phyloP scores from a whole-genome alignment of 2,329 filamentous ascomycete species.

The Aspergillus amoenus region DNA sequence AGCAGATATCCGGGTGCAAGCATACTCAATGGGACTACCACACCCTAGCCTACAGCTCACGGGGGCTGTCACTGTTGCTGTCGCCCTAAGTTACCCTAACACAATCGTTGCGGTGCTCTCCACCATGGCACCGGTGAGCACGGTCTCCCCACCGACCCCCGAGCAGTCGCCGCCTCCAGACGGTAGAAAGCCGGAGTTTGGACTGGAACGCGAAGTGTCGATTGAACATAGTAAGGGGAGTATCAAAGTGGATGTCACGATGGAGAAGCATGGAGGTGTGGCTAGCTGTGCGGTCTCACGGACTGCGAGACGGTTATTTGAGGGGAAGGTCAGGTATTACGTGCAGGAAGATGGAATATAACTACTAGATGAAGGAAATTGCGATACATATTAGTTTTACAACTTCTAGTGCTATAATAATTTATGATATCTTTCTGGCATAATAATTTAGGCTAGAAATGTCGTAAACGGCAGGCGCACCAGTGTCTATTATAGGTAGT shows the following conservation, averaged over 20 bases:
- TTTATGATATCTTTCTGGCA: too few relatives aligned
- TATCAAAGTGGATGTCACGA: background rate
- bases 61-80: conserved; percentile 27
- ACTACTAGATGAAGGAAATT: background rate
- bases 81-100: conserved; percentile 20
- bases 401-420: too few relatives aligned
- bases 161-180: background rate
- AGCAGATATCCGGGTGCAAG: conserved; percentile 24
- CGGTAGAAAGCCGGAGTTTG: background rate
- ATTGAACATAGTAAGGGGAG: background rate
- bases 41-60: conserved; percentile 30
- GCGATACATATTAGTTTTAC: too few relatives aligned
- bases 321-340: background rate
- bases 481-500: too few relatives aligned
- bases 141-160: background rate
- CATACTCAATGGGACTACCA: conserved; percentile 26
- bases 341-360: background rate
- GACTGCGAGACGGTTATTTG: background rate
- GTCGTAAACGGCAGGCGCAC: too few relatives aligned
- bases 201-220: background rate
- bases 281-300: background rate
- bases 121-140: background rate
- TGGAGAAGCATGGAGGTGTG: background rate
- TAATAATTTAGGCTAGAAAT: too few relatives aligned
- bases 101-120: conserved; percentile 13